Base-by-base conservation (phyloP, 2,329 filamentous ascomycete genomes). In the Pseudogymnoascus sp. region DNA sequence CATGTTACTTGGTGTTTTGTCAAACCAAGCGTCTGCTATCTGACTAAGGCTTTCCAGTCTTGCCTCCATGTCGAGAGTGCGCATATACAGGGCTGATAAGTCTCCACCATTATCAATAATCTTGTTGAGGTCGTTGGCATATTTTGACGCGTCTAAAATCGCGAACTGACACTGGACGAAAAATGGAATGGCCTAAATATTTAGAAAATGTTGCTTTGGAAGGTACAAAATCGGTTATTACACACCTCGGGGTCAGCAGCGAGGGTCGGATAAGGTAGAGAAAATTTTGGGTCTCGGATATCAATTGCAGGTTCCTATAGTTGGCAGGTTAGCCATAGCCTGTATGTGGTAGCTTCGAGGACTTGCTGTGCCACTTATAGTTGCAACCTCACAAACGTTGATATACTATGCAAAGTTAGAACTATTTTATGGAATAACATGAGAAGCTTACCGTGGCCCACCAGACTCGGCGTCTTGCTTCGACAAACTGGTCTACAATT, bases 331-430 rank as follows among this genome's bases (percentile, higher is more conserved):
- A 33, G 51, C 59, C 8, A 51, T 9, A 8, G 7, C 10, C 17
- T 21, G 15, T 13, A 59, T 17, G 3, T 12, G 21, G 21, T 36
- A n/a, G 7, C 7, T 59, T 27, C 25, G 25, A 33, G 10, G 29
- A 65, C 73, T 64, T 74, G 79, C 78, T 64, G 75, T 76, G 62
- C 79, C 80, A 70, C 77, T 80, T 21, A 82, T 78, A 61, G 82
- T 81, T 1, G 79, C 76, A 9, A 75, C 77, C 67, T 83, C 80
- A 42, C 78, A 80, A 4, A 78, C 76, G 63, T 75, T 78, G 13
- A 81, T 75, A 63, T 82, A 83, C 72, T 79, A 29, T 2, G 7
- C 25, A 35, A 55, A 3, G 63, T 68, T 44, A 64, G 42, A 58
- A 12, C 15, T 21, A 29, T 10, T 48, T 39, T 31, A 10, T 2